A percentile compares a stretch with the other conserved stretches of the same genome.
Evolutionary conservation across 768 basidiomycete species (phyloP).

Genomic region (Suillus plorans): DNA sequence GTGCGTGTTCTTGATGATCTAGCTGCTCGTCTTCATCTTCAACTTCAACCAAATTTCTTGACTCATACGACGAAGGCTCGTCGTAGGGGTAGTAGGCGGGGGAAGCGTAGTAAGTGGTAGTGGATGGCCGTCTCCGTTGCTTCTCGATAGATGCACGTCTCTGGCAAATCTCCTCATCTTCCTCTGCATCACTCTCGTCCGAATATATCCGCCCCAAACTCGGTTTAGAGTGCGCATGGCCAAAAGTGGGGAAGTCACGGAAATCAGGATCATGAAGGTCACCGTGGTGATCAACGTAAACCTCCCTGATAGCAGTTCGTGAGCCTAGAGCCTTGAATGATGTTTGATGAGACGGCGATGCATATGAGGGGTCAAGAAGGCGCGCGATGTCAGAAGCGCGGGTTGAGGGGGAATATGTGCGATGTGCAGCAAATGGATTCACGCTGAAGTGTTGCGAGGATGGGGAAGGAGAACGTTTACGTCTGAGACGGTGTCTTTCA

Average conservation of each 20-base stretch:
- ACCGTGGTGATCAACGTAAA: slow-evolving; percentile 61
- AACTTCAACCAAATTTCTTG: slow-evolving; percentile 23
- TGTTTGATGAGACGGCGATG: slow-evolving; percentile 32
- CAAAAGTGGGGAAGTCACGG: slow-evolving; percentile 55
- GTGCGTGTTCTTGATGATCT: slow-evolving; percentile 17
- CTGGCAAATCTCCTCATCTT: slow-evolving; percentile 24
- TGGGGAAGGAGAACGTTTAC: slow-evolving; percentile 29
- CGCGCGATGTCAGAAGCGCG: slow-evolving; percentile 56
- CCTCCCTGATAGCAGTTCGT: slow-evolving; percentile 24
- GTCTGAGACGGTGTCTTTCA: slow-evolving; percentile 23
- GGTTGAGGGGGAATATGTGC: slow-evolving; percentile 35
- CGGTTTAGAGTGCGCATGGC: slow-evolving; percentile 20
- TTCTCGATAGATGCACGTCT: slow-evolving; percentile 19
- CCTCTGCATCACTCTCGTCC: slow-evolving; percentile 32
- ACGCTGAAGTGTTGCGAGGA: slow-evolving; percentile 18
- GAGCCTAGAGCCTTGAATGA: slow-evolving; percentile 23
- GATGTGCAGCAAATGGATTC: slow-evolving; percentile 13
- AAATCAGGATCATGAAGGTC: slow-evolving; percentile 70
- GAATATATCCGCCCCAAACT: slow-evolving; percentile 34
- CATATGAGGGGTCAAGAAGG: slow-evolving; percentile 64
- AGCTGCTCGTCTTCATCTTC: slow-evolving; percentile 23
- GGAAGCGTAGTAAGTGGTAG: slow-evolving; percentile 18
- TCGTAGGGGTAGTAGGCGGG: slow-evolving; percentile 26
- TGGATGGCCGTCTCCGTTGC: slow-evolving; percentile 26
- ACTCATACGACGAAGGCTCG: slow-evolving; percentile 32